These are phyloP conservation scores for California macrophylla DNA, from an alignment of 441 rosid genomes.

Conservation along the genomic window DNA sequence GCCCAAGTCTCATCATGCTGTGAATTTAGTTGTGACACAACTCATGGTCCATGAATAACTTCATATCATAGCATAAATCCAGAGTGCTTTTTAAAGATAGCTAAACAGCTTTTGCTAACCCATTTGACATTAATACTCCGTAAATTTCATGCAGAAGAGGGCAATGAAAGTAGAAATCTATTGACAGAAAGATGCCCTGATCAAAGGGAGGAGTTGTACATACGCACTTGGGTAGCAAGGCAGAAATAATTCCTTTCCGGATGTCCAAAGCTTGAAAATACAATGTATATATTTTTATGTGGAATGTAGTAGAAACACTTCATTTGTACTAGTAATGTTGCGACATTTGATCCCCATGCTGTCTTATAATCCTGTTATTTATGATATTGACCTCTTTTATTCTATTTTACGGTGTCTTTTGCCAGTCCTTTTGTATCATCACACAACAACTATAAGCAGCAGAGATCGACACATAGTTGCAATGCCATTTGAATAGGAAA, in stretches of 20 bases:
- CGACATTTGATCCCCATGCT: neutral
- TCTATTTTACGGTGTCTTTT: neutral
- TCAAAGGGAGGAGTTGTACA: slow-evolving; percentile 22
- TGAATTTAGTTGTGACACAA: neutral
- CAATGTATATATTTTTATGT: slow-evolving; percentile 6
- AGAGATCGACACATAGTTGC: too few relatives aligned
- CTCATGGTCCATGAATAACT: neutral
- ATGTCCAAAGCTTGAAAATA: slow-evolving; percentile 5
- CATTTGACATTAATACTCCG: neutral
- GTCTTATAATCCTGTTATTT: neutral
- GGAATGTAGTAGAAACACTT: neutral
- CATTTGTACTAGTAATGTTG: slow-evolving; percentile 5
- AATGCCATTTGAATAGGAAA: too few relatives aligned
- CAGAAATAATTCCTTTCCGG: neutral
- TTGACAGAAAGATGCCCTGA: slow-evolving; percentile 11
- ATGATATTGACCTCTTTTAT: neutral
- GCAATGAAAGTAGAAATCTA: neutral
- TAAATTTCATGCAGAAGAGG: slow-evolving; percentile 26
- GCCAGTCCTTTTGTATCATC: too few relatives aligned
- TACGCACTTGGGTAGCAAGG: slow-evolving; percentile 21
- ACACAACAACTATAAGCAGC: too few relatives aligned
- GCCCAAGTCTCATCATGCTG: neutral
- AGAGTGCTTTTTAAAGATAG: neutral
- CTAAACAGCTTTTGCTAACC: neutral
- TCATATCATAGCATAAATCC: too few relatives aligned